Evolutionary conservation across 2,329 filamentous ascomycete species (phyloP), one percentile per base, ranked within the genome.

Genomic region (Penicillium frequentans): DNA sequence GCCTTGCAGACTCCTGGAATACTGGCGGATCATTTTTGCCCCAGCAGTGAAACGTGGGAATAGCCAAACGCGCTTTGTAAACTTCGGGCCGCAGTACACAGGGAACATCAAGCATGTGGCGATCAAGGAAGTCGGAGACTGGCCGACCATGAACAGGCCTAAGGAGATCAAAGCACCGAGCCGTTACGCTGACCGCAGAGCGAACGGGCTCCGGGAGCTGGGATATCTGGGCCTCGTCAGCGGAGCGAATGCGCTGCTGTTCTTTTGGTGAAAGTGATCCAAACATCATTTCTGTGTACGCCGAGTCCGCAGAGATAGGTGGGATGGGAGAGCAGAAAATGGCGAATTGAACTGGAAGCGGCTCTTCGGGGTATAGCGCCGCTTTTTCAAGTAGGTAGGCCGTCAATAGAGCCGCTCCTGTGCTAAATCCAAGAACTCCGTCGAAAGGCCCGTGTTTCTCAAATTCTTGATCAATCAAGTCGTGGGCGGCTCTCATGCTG

Each of bases 391-490:
- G 52, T 14, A 70, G 52, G 47, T 60, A 66, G 1, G 52, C 49
- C 8, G 50, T 27, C 1, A 62, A 50, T 3, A 70, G 52, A 3
- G 65, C 52, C 4, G 55, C 68, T 0, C 68, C 66, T 29, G 65
- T 59, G 43, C 60, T 64, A 54, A 68, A 71, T 5, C 68, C 67
- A 6, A 71, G 49, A 10, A 67, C 56, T 3, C 64, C 68, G 29
- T 70, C 67, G 27, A 69, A 71, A 11, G 68, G 68, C 0, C 67
- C 67, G 5, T 68, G 35, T 14, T 59, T 60, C 2, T 63, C 54
- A 9, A 70, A 59, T 11, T 58, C 45, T 14, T 60, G 52, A n/a
- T 61, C 37, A 29, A 65, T 49, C 16, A 59, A 35, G n/a, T 43
- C 52, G 19, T 61, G 49, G 10, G 63, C 58, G 10, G 58, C 54